phyloP scores from a whole-genome alignment of 441 rosid genomes.

The Populus hybrid region DNA sequence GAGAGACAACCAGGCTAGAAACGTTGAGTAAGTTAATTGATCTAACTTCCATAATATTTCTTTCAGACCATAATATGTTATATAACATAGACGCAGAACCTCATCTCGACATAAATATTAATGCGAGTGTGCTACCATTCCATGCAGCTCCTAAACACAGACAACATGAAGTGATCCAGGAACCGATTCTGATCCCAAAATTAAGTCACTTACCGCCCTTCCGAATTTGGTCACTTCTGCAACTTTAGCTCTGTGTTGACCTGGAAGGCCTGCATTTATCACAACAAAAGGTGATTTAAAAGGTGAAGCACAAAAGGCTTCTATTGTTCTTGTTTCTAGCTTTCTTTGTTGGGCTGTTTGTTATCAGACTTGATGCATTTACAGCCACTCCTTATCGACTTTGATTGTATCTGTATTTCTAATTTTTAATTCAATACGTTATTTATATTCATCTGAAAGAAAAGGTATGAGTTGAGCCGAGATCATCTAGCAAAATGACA shows the following conservation, averaged over 20 bases:
- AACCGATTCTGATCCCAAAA: not conserved
- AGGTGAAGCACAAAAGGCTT: not conserved
- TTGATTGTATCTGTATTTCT: not conserved
- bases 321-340: not conserved
- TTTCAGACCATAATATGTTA: not conserved
- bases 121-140: not conserved
- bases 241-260: slow-evolving; percentile 62
- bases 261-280: slow-evolving; percentile 53
- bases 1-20: not conserved
- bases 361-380: not conserved
- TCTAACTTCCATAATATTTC: not conserved
- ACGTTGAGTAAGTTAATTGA: not conserved
- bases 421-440: no score
- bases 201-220: slow-evolving; percentile 51
- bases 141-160: not conserved
- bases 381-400: not conserved
- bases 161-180: not conserved
- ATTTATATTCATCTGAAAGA: not conserved
- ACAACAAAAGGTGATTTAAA: slow-evolving; percentile 2
- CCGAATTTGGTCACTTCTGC: slow-evolving; percentile 69
- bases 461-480: not conserved
- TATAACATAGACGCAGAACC: not conserved
- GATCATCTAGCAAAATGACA: not conserved
- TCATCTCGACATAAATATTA: not conserved
- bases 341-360: not conserved